phyloP scores from a whole-genome alignment of 2,329 filamentous ascomycete species.

The Acarospora socialis region DNA sequence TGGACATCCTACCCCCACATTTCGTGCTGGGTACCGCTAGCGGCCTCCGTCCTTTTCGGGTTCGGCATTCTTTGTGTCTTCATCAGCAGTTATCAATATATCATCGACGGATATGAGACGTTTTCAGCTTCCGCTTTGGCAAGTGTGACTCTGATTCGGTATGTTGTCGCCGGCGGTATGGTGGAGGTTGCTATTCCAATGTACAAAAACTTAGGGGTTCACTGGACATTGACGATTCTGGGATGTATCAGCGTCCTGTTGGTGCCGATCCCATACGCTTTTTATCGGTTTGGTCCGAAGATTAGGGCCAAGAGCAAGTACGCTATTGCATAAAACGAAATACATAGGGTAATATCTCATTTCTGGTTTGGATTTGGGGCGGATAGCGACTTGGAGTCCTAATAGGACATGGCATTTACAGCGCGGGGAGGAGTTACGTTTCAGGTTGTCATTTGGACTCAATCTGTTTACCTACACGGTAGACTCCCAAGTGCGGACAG shows the following conservation, averaged over 20 bases:
- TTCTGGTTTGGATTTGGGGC: too few relatives aligned
- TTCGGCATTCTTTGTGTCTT: conserved; percentile 37
- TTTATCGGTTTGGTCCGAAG: conserved; percentile 26
- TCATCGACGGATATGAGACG: conserved; percentile 42
- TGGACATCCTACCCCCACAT: conserved; percentile 36
- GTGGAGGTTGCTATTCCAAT: conserved; percentile 21
- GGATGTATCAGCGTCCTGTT: conserved; percentile 26
- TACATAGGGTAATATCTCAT: too few relatives aligned
- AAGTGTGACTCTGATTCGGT: conserved; percentile 29
- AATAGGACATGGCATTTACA: too few relatives aligned
- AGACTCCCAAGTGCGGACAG: too few relatives aligned
- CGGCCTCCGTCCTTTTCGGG: conserved; percentile 38
- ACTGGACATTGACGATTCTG: conserved; percentile 28
- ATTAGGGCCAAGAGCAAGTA: conserved; percentile 22
- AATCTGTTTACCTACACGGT: too few relatives aligned
- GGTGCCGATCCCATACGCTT: conserved; percentile 31
- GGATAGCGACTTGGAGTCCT: too few relatives aligned
- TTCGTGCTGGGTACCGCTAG: conserved; percentile 38
- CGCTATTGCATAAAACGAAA: conserved; percentile 11
- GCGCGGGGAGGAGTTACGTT: too few relatives aligned
- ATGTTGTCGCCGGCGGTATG: conserved; percentile 26
- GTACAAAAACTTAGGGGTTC: conserved; percentile 26
- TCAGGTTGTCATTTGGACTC: too few relatives aligned
- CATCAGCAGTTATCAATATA: conserved; percentile 40
- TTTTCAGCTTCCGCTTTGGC: conserved; percentile 38